Evolutionary conservation across 2,329 filamentous ascomycete genomes (phyloP).

Genomic region (Colletotrichum chlorophyti): DNA sequence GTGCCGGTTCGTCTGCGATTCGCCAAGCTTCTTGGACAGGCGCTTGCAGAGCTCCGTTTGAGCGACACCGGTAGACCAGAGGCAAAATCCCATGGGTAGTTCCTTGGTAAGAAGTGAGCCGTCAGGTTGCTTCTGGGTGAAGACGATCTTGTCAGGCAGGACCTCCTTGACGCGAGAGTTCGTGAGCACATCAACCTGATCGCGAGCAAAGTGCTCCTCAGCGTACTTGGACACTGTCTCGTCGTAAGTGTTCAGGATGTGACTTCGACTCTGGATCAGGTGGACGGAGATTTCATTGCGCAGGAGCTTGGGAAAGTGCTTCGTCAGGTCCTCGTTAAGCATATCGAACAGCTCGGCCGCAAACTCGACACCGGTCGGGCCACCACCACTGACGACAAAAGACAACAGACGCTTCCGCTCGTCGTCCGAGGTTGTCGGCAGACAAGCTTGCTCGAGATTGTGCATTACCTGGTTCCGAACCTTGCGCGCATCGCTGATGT

Average conservation of each 20-base stretch:
- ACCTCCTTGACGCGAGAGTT: slow-evolving; percentile 95
- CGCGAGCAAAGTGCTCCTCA: slow-evolving; percentile 87
- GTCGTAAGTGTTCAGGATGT: slow-evolving; percentile 98
- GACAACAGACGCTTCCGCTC: slow-evolving; percentile 88
- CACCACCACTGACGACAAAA: slow-evolving; percentile 95
- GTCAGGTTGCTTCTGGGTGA: slow-evolving; percentile 79
- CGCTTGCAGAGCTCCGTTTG: slow-evolving; percentile 82
- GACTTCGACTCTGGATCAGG: slow-evolving; percentile 90
- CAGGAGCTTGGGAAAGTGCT: slow-evolving; percentile 86
- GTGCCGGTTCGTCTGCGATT: slow-evolving; percentile 83
- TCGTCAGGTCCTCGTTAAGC: slow-evolving; percentile 89
- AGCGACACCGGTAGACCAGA: slow-evolving; percentile 96
- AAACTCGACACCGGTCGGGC: slow-evolving; percentile 96
- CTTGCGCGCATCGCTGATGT: slow-evolving; percentile 87
- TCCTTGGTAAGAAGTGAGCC: slow-evolving; percentile 86
- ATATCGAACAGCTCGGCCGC: slow-evolving; percentile 96
- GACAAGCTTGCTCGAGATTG: slow-evolving; percentile 87
- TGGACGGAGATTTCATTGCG: slow-evolving; percentile 98
- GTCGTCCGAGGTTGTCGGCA: slow-evolving; percentile 90
- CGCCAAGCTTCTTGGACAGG: slow-evolving; percentile 77
- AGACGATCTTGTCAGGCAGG: slow-evolving; percentile 81
- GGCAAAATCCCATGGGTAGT: slow-evolving; percentile 91
- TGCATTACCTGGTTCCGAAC: slow-evolving; percentile 89
- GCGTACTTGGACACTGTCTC: slow-evolving; percentile 92
- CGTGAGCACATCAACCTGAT: slow-evolving; percentile 89